Evolutionary conservation across 2,329 filamentous ascomycete genomes (phyloP), one percentile per base, ranked within the genome.

Genomic region (Apiospora koreana): DNA sequence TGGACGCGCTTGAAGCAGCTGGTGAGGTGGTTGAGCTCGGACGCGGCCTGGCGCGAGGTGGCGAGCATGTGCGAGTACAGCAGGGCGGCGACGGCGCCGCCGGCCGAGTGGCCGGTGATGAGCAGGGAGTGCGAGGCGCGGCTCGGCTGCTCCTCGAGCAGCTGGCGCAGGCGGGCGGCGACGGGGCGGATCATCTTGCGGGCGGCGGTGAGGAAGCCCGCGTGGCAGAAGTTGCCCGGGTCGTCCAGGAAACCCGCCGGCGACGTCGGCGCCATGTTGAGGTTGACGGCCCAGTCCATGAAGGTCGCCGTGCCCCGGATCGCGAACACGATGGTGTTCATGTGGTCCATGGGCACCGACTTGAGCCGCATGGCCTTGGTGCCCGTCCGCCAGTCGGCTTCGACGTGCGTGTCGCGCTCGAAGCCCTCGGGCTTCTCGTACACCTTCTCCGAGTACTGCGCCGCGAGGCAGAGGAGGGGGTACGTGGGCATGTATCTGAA

Each of bases 361-460:
- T 95, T 95, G 77, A 97, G 91, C 21, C 93, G 90, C 91, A 95
- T 95, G 31, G 94, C 92, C 78, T 95, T 95, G 0, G 93, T 92
- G n/a, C 93, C 93, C 3, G 87, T 86, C 25, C 86, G 86, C 87
- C 91, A 93, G 79, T 94, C 89, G 3, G 92, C 89, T 45, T 90
- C 86, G 45, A 96, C 86, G 74, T 93, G 92, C 2, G 91, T 86
- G 74, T 93, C 89, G 16, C 86, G 85, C 79, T 94, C 92, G 28
- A 85, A 83, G 1, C 87, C 87, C 0, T 83, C 82, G 0, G 93
- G 90, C 45, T 87, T 86, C 54, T 88, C 86, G 79, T 97, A 97
- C 2, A 93, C 94, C 45, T 88, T 86, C 72, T 92, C 88, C 0
- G 94, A 93, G 78, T 94, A 95, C 72, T 91, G 89, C 0, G 94